Evolutionary conservation across 306 rosid genomes (phyloP), one percentile per base, ranked within the genome.

Genomic region (Dalbergia cochinchinensis): DNA sequence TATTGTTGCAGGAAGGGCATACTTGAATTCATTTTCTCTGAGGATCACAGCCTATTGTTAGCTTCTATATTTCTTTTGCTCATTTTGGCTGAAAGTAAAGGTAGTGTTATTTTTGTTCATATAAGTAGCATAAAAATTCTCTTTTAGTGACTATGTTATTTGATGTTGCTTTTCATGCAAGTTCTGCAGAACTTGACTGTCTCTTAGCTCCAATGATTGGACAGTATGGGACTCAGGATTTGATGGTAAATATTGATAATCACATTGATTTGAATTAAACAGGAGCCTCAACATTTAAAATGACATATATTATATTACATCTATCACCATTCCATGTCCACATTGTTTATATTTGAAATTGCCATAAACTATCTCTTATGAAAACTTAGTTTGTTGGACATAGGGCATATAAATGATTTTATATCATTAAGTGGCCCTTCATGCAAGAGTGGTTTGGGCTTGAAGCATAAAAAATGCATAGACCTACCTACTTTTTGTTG

Each of bases 121-220:
- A 59, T 33, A 51, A 61, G 70, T 72, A 41, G 54, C 20, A 53
- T 53, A 63, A 15, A 11, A 67, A 42, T 53, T 67, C 59, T 80
- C 26, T 80, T 76, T 66, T 45, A 47, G 63, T 73, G 45, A 61
- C 22, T 73, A 15, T 44, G 65, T 72, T 78, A 42, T 11, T 80
- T 77, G 35, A 76, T 45, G 34, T 35, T 65, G 65, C 44, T 73
- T 77, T 81, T 72, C 78, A 34, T 72, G 70, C 78, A 79, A 79
- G 58, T 74, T 81, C 70, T 89, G 81, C 87, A 91, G 98, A 93
- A 88, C 90, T 91, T 78, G 92, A 93, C 85, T 76, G 78, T 83
- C 57, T 34, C 31, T 66, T 86, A 14, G 69, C 82, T 79, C 86
- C 84, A 79, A 69, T 80, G 65, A 82, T 82, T 63, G 86, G 90